phyloP scores from a whole-genome alignment of 495 filamentous ascomycete species.

The Amorphotheca resinae region DNA sequence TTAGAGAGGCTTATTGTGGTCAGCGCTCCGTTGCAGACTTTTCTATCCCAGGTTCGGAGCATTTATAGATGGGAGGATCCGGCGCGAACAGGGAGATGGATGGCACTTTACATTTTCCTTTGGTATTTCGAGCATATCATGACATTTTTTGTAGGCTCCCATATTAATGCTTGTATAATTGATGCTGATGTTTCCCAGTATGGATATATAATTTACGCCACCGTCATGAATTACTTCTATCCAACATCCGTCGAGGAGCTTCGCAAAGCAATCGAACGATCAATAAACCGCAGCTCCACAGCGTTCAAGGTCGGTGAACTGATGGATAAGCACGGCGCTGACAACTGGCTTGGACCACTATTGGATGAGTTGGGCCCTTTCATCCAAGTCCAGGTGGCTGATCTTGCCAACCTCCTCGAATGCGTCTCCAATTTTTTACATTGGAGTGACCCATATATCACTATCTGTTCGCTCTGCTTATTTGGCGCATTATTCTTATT shows the following conservation, averaged over 20 bases:
- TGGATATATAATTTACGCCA: conserved; percentile 28
- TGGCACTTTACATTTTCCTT: conserved; percentile 23
- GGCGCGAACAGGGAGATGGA: conserved; percentile 10
- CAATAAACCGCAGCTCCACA: conserved; percentile 18
- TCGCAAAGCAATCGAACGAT: conserved; percentile 24
- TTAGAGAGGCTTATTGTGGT: conserved; percentile 33
- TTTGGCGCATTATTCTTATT: conserved; percentile 24
- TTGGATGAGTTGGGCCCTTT: conserved; percentile 28
- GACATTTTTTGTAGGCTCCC: conserved; percentile 26
- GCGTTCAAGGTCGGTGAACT: conserved; percentile 29
- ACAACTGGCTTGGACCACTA: conserved; percentile 29
- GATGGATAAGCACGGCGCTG: conserved; percentile 30
- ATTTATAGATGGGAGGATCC: conserved; percentile 34
- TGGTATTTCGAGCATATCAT: conserved; percentile 27
- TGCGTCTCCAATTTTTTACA: conserved; percentile 31
- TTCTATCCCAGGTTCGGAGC: conserved; percentile 25
- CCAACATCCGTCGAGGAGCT: conserved; percentile 26
- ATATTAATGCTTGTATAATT: conserved; percentile 1
- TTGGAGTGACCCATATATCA: conserved; percentile 28
- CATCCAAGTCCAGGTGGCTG: conserved; percentile 31
- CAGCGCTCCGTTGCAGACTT: conserved; percentile 31
- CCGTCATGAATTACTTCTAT: conserved; percentile 25
- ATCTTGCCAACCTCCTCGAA: conserved; percentile 32
- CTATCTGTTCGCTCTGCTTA: conserved; percentile 25
- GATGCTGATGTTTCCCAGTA: conserved; percentile 2